Evolutionary conservation across 2,329 filamentous ascomycete species (phyloP), one percentile per base, ranked within the genome.

Genomic region (Diplodia scrobiculata): DNA sequence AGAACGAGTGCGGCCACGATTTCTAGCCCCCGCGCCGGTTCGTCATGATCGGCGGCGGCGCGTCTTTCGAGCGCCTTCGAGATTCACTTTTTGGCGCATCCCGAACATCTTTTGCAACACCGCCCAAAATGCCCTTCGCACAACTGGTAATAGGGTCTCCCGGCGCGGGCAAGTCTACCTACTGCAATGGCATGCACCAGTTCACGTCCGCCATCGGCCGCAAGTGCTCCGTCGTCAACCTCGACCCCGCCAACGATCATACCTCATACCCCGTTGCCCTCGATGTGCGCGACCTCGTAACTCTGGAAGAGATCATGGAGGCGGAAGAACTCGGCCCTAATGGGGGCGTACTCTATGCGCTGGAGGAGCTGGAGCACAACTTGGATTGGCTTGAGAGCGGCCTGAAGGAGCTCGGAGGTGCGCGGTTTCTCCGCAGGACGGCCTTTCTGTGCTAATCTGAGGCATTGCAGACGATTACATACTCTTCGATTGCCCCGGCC

Each of bases 171-270:
- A 99, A 99, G 81, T 97, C 92, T 70, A 99, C 95, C 7, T 97
- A 97, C 77, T 98, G 94, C 83, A 92, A 98, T 87, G 95, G 95
- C 75, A 97, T 99, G 91, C 91, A 97, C 75, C 95, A 99, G 80
- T 99, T 99, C 81, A 90, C 98, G 84, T 89, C 89, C 70, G 94
- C 95, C 69, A 97, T 99, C 76, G 92, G 93, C 68, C 90, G 95
- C 66, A 93, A 96, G 78, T 97, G 92, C 82, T 96, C 92, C 17
- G 88, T 98, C 45, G 91, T 97, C 67, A 99, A 99, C 76, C 89
- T 99, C 70, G 95, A 99, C 79, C 95, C 95, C 29, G 95, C 95
- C 65, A 99, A 99, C 82, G 94, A 98, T 74, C 88, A 89, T 68
- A 95, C 92, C 1, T 91, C 87, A 68, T 99, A 98, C 78, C 88